Evolutionary conservation across 176 grass and related monocot genomes (phyloP).

Genomic region (Aegilops tauschii): DNA sequence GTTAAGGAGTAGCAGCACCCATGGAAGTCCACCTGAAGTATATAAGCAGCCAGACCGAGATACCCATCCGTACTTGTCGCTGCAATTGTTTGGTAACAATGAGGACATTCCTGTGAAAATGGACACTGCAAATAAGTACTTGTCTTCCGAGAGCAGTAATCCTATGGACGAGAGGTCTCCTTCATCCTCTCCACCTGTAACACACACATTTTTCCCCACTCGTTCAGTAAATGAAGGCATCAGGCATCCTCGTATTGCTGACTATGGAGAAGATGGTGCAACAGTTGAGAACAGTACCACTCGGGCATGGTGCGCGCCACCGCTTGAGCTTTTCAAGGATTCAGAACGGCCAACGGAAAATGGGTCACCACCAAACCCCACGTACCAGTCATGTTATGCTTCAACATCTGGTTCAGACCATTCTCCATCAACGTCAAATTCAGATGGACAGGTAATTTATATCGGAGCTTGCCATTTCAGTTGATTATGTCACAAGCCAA

Average conservation of each 20-base stretch:
- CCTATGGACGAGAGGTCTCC: slow-evolving; percentile 91
- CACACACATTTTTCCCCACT: slow-evolving; percentile 85
- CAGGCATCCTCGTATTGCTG: slow-evolving; percentile 37
- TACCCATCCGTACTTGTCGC: slow-evolving; percentile 38
- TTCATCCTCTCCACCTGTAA: slow-evolving; percentile 80
- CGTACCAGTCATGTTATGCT: slow-evolving; percentile 57
- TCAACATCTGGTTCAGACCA: slow-evolving; percentile 94
- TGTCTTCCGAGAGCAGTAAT: slow-evolving; percentile 97
- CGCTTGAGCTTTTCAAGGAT: slow-evolving; percentile 69
- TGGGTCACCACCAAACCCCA: slow-evolving; percentile 44
- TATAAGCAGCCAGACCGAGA: slow-evolving; percentile 36
- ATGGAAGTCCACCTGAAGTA: slow-evolving; percentile 30
- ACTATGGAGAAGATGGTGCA: slow-evolving; percentile 63
- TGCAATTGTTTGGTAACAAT: slow-evolving; percentile 62
- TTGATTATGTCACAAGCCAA: not conserved
- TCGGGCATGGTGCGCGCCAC: slow-evolving; percentile 45
- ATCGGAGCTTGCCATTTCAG: slow-evolving; percentile 8
- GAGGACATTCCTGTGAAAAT: slow-evolving; percentile 62
- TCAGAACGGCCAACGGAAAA: slow-evolving; percentile 51
- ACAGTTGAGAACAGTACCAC: slow-evolving; percentile 77
- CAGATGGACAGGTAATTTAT: slow-evolving; percentile 76
- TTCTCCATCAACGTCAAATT: slow-evolving; percentile 93
- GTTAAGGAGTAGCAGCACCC: slow-evolving; percentile 15
- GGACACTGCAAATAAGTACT: slow-evolving; percentile 74
- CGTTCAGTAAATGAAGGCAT: slow-evolving; percentile 48